Conservation (phyloP, 345 rosid genomes). For the Carallia pectinifolia region DNA sequence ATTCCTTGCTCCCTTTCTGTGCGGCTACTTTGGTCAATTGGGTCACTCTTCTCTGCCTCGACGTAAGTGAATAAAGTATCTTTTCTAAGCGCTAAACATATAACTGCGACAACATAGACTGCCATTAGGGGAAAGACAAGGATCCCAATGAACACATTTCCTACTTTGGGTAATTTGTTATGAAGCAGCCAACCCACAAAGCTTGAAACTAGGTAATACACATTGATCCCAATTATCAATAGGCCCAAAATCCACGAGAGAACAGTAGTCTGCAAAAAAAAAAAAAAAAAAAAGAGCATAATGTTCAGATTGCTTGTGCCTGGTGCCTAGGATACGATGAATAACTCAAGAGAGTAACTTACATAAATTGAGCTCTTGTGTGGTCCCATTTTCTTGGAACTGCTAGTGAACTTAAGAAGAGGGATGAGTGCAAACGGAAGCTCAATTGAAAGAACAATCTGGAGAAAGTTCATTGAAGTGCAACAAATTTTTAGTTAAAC, state of each 20-base stretch:
- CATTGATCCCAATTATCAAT: background rate
- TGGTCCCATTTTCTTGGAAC: conserved; percentile 24
- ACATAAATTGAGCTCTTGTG: conserved; percentile 20
- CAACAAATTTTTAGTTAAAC: no score
- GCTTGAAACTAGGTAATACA: background rate
- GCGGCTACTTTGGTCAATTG: background rate
- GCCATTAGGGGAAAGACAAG: background rate
- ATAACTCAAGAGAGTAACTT: background rate
- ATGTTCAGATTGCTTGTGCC: no score
- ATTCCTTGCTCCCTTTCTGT: background rate
- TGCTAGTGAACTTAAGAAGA: conserved; percentile 25
- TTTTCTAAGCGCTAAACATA: background rate
- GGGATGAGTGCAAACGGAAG: conserved; percentile 29
- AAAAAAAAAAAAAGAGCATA: no score
- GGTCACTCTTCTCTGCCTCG: background rate
- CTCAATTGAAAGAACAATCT: no score
- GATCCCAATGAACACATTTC: background rate
- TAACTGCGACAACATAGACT: background rate
- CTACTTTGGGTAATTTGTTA: background rate
- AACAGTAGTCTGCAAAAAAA: background rate
- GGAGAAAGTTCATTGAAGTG: no score
- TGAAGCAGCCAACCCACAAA: background rate
- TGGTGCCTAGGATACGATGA: background rate
- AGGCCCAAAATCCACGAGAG: background rate
- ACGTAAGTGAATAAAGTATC: background rate